These are phyloP conservation scores for Colletotrichum lupini DNA, from an alignment of 2,329 filamentous ascomycete species.

Conservation along the genomic window DNA sequence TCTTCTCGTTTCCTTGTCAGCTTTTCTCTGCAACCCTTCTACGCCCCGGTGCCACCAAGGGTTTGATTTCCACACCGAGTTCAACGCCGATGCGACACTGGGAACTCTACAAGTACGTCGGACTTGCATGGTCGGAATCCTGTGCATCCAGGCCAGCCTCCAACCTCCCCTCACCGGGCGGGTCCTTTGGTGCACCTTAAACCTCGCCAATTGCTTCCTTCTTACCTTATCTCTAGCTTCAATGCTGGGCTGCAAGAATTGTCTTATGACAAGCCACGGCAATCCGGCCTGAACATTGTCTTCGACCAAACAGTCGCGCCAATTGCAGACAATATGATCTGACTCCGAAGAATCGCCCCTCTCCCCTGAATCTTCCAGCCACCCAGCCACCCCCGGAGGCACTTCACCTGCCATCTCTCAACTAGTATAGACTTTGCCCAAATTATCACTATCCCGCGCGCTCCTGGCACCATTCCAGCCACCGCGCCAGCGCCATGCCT, in stretches of 20 bases:
- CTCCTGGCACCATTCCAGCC: slow-evolving; percentile 29
- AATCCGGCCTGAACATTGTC: not conserved
- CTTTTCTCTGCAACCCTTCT: slow-evolving; percentile 2
- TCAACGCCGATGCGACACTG: not conserved
- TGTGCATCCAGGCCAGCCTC: slow-evolving; percentile 7
- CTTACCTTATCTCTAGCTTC: slow-evolving; percentile 16
- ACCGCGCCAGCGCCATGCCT: slow-evolving; percentile 23
- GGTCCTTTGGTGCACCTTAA: not conserved
- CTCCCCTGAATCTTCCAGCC: slow-evolving; percentile 1
- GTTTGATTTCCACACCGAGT: not conserved
- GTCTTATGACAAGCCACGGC: not conserved
- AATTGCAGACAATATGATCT: slow-evolving; percentile 6
- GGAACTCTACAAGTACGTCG: not conserved
- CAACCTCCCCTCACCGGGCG: not conserved
- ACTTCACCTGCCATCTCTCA: slow-evolving; percentile 12
- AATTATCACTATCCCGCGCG: slow-evolving; percentile 17
- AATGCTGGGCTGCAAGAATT: slow-evolving; percentile 9
- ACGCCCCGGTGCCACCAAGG: slow-evolving; percentile 17
- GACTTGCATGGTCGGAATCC: slow-evolving; percentile 15
- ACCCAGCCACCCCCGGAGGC: slow-evolving; percentile 24
- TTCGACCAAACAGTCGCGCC: not conserved
- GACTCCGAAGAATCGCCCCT: not conserved
- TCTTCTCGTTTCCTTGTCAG: not conserved
- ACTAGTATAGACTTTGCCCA: slow-evolving; percentile 15
- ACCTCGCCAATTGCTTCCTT: not conserved